Percentiles rank a stretch among this genome's conserved stretches.
These are phyloP conservation scores for Spathaspora girioi DNA, from an alignment of 805 yeast species.

Conservation along the genomic window DNA sequence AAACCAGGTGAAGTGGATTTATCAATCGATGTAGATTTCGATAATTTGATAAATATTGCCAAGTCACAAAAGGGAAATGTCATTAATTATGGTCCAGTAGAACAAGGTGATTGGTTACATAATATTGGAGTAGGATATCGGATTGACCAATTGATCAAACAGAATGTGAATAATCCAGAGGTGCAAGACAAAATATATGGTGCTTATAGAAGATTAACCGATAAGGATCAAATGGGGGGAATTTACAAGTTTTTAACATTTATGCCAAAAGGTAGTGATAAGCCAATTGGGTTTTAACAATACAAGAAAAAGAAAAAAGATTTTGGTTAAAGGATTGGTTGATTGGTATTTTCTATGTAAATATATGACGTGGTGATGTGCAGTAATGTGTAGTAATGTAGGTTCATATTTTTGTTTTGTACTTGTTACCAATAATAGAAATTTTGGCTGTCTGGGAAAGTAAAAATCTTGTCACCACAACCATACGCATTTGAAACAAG, in stretches of 20 bases:
- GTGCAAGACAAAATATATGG: conserved; percentile 49
- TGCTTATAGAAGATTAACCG: conserved; percentile 62
- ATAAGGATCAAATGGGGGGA: conserved; percentile 70
- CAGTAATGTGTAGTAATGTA: not conserved
- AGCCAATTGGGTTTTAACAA: conserved; percentile 50
- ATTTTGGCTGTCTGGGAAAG: too few species aligned
- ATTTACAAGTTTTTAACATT: conserved; percentile 69
- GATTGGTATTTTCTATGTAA: not conserved
- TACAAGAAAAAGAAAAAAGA: not conserved
- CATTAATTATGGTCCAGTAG: conserved; percentile 52
- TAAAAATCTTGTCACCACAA: too few species aligned
- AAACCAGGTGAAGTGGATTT: conserved; percentile 78
- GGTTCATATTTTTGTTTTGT: too few species aligned
- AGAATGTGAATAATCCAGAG: conserved; percentile 36
- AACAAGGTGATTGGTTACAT: conserved; percentile 79
- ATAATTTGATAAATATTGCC: conserved; percentile 39
- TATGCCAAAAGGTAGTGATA: conserved; percentile 40
- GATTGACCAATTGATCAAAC: conserved; percentile 52
- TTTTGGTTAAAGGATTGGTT: not conserved
- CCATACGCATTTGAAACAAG: too few species aligned
- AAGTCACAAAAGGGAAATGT: conserved; percentile 4
- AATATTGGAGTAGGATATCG: conserved; percentile 72
- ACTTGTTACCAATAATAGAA: too few species aligned
- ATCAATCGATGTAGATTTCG: conserved; percentile 81
- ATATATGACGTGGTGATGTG: not conserved